Conservation (phyloP, 1,284 basidiomycete genomes). For the Porogramme epimiltina region DNA sequence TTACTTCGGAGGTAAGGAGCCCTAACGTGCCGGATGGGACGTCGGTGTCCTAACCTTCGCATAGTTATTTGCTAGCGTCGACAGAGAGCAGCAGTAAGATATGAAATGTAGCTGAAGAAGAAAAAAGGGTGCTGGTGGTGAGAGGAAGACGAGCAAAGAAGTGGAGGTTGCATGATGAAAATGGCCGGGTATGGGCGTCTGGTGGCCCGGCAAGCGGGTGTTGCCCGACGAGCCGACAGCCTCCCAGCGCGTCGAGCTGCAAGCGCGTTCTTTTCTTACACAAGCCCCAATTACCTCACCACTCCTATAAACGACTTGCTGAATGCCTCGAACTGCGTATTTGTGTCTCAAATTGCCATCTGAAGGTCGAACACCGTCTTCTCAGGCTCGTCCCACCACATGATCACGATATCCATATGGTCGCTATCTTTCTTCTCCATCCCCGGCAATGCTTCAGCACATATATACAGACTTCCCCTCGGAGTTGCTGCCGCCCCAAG, state of each 20-base stretch:
- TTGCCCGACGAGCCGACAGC: no score
- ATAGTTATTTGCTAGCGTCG: neutral
- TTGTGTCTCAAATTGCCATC: neutral
- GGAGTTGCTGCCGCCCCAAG: neutral
- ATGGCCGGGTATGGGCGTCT: no score
- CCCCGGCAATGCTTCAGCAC: neutral
- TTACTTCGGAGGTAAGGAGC: conserved; percentile 38
- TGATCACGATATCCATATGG: neutral
- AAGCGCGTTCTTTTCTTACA: neutral
- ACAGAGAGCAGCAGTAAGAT: no score
- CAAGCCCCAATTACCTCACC: neutral
- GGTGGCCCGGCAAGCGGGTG: no score
- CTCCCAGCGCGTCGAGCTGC: neutral
- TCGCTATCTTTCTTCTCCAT: neutral
- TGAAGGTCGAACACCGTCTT: neutral
- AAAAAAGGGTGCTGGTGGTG: no score
- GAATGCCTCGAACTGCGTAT: neutral
- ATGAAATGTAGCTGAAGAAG: no score
- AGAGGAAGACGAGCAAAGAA: no score
- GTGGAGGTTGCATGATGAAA: no score
- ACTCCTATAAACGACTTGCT: neutral
- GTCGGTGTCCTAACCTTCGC: no score
- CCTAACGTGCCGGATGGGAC: no score
- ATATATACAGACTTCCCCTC: neutral
- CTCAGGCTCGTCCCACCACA: neutral